Conservation (phyloP, 495 filamentous ascomycete genomes). For the Neurospora tetrasperma region DNA sequence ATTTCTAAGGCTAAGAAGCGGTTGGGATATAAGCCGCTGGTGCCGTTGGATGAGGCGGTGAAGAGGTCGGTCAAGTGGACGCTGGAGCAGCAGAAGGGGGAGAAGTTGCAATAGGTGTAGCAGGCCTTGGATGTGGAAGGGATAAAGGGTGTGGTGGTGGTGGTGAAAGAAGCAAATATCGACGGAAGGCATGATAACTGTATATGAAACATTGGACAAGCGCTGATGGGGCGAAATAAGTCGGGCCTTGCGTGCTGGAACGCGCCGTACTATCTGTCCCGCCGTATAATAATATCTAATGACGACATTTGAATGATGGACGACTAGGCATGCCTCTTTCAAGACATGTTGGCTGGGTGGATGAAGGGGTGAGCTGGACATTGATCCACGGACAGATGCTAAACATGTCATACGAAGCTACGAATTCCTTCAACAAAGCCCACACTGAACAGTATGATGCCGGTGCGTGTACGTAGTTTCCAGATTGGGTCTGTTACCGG, state of each 20-base stretch:
- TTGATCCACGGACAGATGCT: not conserved
- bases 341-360: not conserved
- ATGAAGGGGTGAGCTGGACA: not conserved
- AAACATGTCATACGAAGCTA: not conserved
- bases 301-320: not conserved
- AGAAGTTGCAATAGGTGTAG: not conserved
- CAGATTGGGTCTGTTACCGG: not conserved
- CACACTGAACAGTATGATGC: not conserved
- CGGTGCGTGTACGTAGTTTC: not conserved
- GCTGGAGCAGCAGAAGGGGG: conserved; percentile 40
- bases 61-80: conserved; percentile 57
- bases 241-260: not conserved
- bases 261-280: not conserved
- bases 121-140: not conserved
- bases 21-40: conserved; percentile 65
- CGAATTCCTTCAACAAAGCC: not conserved
- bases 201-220: not conserved
- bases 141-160: not conserved
- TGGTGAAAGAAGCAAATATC: not conserved
- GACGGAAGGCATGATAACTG: not conserved
- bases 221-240: not conserved
- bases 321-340: not conserved
- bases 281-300: not conserved
- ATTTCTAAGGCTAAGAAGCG: conserved; percentile 73
- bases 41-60: conserved; percentile 67